These are phyloP conservation scores for Xylaria bambusicola DNA, from an alignment of 495 filamentous ascomycete species.

Conservation along the genomic window DNA sequence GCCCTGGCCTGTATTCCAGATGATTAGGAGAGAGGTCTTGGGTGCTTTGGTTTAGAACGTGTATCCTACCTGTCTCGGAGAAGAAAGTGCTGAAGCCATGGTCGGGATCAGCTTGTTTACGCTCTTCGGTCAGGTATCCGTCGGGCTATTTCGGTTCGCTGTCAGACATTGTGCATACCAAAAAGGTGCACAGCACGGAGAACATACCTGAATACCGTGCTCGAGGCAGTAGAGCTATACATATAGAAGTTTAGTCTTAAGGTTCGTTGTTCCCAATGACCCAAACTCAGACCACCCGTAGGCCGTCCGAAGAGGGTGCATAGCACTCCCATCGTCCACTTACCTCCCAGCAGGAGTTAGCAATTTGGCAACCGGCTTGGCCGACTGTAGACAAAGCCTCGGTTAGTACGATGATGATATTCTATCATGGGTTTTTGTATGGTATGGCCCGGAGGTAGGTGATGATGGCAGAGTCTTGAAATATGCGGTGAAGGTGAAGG, in stretches of 20 bases:
- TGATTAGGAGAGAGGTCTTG: conserved; percentile 24
- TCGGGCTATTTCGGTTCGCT: conserved; percentile 71
- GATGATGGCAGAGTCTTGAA: conserved; percentile 20
- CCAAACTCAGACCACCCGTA: background rate
- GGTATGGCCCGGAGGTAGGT: conserved; percentile 21
- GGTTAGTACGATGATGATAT: conserved; percentile 36
- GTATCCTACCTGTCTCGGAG: conserved; percentile 92
- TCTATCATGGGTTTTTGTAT: background rate
- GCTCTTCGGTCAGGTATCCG: conserved; percentile 98
- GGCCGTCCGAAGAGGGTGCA: background rate
- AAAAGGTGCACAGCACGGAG: background rate
- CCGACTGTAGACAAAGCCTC: conserved; percentile 69
- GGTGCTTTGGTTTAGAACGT: background rate
- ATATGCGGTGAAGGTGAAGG: conserved; percentile 42
- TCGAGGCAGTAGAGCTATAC: conserved; percentile 97
- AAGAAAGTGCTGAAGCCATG: conserved; percentile 99
- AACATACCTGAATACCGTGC: conserved; percentile 95
- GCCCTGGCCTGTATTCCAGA: conserved; percentile 71
- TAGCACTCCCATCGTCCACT: conserved; percentile 36
- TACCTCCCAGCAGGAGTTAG: conserved; percentile 99
- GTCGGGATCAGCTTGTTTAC: conserved; percentile 87
- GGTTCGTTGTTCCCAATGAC: background rate
- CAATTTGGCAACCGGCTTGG: conserved; percentile 99
- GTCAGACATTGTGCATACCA: conserved; percentile 39
- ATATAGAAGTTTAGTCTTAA: conserved; percentile 27